These are phyloP conservation scores for Pleurotus giganteus DNA, from an alignment of 768 basidiomycete species.

Conservation along the genomic window DNA sequence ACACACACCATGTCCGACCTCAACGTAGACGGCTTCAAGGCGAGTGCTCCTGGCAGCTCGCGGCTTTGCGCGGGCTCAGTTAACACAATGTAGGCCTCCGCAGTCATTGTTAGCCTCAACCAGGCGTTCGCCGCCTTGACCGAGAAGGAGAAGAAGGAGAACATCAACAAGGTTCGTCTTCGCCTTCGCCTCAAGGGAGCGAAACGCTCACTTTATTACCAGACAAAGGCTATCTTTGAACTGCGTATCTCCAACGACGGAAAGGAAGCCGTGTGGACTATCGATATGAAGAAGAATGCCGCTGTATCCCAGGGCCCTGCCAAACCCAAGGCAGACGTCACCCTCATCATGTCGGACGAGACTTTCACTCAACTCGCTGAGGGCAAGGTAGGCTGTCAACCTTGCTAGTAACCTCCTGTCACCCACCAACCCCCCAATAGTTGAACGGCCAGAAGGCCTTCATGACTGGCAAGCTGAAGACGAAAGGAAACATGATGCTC, in stretches of 20 bases:
- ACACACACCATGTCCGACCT: conserved; percentile 56
- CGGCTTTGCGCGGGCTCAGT: not conserved
- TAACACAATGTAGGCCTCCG: conserved; percentile 54
- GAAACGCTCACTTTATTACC: too few species aligned
- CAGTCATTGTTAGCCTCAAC: conserved; percentile 54
- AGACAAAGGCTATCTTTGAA: conserved; percentile 91
- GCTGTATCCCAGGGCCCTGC: conserved; percentile 69
- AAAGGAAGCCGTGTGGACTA: conserved; percentile 80
- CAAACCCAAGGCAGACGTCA: conserved; percentile 78
- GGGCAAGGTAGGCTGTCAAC: conserved; percentile 54
- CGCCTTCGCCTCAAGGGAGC: too few species aligned
- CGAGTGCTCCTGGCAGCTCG: conserved; percentile 17
- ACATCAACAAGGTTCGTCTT: conserved; percentile 69
- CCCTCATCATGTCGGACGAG: conserved; percentile 75
- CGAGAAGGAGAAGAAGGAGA: conserved; percentile 60
- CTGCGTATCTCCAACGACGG: conserved; percentile 74
- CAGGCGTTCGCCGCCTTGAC: conserved; percentile 50
- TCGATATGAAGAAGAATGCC: conserved; percentile 88
- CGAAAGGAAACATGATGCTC: conserved; percentile 90
- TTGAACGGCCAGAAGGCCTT: conserved; percentile 93
- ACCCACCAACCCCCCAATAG: conserved; percentile 30
- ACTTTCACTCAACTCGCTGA: conserved; percentile 67
- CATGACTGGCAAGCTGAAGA: conserved; percentile 94
- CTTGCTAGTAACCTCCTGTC: not conserved
- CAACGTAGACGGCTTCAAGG: conserved; percentile 77